phyloP scores from a whole-genome alignment of 495 filamentous ascomycete species.

The Ascobolus immersus region DNA sequence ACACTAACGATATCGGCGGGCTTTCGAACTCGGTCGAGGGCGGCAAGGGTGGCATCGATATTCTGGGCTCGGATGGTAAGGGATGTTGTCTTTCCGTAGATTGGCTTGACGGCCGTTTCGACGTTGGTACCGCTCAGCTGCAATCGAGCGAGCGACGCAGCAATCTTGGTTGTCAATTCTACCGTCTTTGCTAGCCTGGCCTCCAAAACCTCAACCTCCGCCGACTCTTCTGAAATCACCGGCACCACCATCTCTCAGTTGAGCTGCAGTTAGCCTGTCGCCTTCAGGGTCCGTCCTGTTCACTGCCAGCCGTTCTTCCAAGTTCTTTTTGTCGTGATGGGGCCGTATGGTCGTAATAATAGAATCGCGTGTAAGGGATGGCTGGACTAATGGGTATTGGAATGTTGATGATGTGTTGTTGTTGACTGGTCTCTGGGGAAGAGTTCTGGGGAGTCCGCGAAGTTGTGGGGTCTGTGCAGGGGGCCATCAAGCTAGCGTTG shows the following conservation, averaged over 20 bases:
- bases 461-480: no score
- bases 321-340: no score
- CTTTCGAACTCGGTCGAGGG: constrained; percentile 67
- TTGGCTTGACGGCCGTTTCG: constrained; percentile 71
- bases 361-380: no score
- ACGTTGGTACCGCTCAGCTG: constrained; percentile 72
- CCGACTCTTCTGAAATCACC: constrained; percentile 30
- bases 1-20: constrained; percentile 66
- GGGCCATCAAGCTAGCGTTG: no score
- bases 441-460: no score
- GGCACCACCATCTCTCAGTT: neutral
- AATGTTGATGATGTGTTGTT: no score
- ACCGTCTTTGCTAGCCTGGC: constrained; percentile 37
- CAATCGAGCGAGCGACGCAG: constrained; percentile 57
- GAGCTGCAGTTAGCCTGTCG: no score
- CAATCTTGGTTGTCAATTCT: constrained; percentile 76
- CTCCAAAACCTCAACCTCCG: constrained; percentile 40
- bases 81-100: constrained; percentile 74
- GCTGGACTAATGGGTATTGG: no score
- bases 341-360: no score
- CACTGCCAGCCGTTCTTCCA: no score
- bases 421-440: no score
- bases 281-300: no score
- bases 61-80: constrained; percentile 67
- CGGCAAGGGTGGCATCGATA: constrained; percentile 59